Evolutionary conservation across 768 basidiomycete species (phyloP).

Genomic region (Mycena maculata): DNA sequence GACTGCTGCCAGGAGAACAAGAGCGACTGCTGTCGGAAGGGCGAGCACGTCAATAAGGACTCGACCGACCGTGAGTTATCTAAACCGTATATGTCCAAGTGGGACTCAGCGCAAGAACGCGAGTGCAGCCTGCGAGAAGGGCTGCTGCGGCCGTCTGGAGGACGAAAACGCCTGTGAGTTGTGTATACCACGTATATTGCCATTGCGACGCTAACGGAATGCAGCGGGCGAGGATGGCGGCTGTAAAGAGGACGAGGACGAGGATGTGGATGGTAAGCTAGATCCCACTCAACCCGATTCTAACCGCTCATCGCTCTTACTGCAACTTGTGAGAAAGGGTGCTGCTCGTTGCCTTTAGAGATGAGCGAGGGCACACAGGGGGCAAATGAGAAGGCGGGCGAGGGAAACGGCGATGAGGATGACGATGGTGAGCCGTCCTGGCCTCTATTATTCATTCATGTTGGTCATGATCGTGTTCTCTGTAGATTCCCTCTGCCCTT

Average conservation of each 20-base stretch:
- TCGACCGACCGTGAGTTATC: too few species aligned
- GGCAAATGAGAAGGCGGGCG: not conserved
- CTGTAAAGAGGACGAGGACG: not conserved
- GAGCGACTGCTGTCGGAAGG: too few species aligned
- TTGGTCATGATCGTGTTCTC: not conserved
- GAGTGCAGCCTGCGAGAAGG: too few species aligned
- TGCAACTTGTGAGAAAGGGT: slow-evolving; percentile 9
- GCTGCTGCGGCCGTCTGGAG: too few species aligned
- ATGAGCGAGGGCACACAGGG: not conserved
- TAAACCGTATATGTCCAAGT: too few species aligned
- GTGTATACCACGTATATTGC: too few species aligned
- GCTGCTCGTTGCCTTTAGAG: slow-evolving; percentile 16
- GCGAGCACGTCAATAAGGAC: too few species aligned
- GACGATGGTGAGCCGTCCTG: slow-evolving; percentile 20
- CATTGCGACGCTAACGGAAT: too few species aligned
- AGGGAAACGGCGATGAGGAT: slow-evolving; percentile 8
- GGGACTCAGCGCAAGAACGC: too few species aligned
- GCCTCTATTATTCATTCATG: not conserved
- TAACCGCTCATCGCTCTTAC: not conserved
- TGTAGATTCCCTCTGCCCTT: slow-evolving; percentile 26
- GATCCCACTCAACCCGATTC: not conserved
- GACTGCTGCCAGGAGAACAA: not conserved
- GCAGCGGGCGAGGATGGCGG: not conserved
- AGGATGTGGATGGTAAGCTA: not conserved
- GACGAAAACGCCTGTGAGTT: too few species aligned